phyloP scores from a whole-genome alignment of 768 basidiomycete species.

The Amanita phalloides region DNA sequence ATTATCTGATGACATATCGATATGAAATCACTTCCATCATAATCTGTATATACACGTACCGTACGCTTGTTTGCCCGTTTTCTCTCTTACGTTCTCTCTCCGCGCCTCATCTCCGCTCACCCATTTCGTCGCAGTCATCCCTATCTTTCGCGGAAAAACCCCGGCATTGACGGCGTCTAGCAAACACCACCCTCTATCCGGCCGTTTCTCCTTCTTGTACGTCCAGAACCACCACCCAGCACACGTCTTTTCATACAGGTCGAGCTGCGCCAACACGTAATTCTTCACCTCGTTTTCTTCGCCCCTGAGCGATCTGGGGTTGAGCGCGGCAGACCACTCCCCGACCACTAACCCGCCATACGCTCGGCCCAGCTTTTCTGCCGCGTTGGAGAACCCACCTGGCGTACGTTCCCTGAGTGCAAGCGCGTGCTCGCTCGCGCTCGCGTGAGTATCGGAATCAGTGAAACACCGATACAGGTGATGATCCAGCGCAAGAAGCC shows the following conservation, averaged over 20 bases:
- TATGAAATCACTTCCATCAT: not conserved
- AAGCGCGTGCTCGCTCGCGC: constrained; percentile 43
- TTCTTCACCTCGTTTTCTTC: constrained; percentile 24
- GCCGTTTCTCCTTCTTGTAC: constrained; percentile 54
- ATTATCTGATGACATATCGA: constrained; percentile 15
- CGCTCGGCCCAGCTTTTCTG: constrained; percentile 21
- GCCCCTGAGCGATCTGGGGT: constrained; percentile 43
- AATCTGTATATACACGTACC: constrained; percentile 14
- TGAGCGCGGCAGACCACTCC: constrained; percentile 73
- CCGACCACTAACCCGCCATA: constrained; percentile 49
- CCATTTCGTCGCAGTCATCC: constrained; percentile 22
- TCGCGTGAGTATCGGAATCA: constrained; percentile 36
- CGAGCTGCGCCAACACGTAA: constrained; percentile 56
- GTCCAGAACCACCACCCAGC: constrained; percentile 85
- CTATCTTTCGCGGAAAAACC: constrained; percentile 47
- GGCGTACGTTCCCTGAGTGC: constrained; percentile 28
- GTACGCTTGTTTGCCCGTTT: constrained; percentile 18
- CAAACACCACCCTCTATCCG: constrained; percentile 70
- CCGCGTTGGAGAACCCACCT: constrained; percentile 22
- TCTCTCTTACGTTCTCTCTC: constrained; percentile 14
- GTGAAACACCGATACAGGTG: constrained; percentile 83
- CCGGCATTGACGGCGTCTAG: constrained; percentile 52
- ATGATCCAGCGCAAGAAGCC: constrained; percentile 60
- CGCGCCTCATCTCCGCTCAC: constrained; percentile 11
- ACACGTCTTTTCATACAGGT: constrained; percentile 49